These are phyloP conservation scores for Solanum ahanhuiri DNA, from an alignment of 257 asterid genomes.

Conservation along the genomic window DNA sequence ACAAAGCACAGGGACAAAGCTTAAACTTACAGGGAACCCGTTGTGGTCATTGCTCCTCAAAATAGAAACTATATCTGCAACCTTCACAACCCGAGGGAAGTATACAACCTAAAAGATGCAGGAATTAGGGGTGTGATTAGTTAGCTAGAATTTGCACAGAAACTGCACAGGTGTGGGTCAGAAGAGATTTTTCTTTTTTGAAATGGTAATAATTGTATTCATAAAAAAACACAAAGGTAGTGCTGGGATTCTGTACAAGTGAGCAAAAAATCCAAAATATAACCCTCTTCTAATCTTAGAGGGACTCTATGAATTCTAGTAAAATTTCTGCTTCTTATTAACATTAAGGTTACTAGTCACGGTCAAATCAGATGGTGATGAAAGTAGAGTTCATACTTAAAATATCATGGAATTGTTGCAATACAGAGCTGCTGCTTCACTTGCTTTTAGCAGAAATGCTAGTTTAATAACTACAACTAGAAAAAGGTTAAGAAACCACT, in stretches of 20 bases:
- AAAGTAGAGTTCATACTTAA: background rate
- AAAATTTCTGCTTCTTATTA: background rate
- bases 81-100: slow-evolving; percentile 89
- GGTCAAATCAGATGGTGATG: background rate
- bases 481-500: background rate
- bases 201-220: background rate
- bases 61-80: slow-evolving; percentile 69
- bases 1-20: slow-evolving; percentile 2
- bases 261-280: background rate
- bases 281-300: background rate
- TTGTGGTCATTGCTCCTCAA: slow-evolving; percentile 86
- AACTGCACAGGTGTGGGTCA: background rate
- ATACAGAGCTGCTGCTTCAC: background rate
- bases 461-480: background rate
- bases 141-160: slow-evolving; percentile 4
- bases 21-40: slow-evolving; percentile 84
- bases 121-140: background rate
- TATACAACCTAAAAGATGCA: slow-evolving; percentile 58
- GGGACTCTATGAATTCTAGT: background rate
- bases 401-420: background rate
- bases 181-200: background rate
- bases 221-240: background rate
- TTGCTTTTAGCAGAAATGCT: background rate
- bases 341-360: background rate
- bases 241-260: background rate